These are phyloP conservation scores for Diplocarpon mali DNA, from an alignment of 2,329 filamentous ascomycete species.

Conservation along the genomic window DNA sequence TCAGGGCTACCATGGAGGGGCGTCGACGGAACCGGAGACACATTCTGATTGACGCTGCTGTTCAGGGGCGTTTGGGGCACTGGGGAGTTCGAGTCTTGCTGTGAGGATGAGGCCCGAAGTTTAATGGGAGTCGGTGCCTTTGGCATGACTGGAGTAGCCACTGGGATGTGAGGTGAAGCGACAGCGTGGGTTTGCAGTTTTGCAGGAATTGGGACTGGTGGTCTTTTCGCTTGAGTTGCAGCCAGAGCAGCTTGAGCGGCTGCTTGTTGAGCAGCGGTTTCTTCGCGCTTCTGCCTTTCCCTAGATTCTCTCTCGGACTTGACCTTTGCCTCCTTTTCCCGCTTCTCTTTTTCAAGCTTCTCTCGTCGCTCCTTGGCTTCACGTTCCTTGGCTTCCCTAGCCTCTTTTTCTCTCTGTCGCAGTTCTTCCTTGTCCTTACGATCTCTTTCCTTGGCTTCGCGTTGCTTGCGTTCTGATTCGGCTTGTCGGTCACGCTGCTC, in stretches of 20 bases:
- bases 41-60: slow-evolving; percentile 41
- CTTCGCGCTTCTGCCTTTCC: slow-evolving; percentile 38
- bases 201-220: slow-evolving; percentile 37
- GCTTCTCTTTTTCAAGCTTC: slow-evolving; percentile 46
- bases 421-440: slow-evolving; percentile 80
- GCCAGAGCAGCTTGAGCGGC: slow-evolving; percentile 26
- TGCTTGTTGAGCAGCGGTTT: slow-evolving; percentile 29
- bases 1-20: slow-evolving; percentile 56
- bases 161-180: slow-evolving; percentile 67
- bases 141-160: slow-evolving; percentile 70
- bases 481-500: slow-evolving; percentile 81
- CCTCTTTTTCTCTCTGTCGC: slow-evolving; percentile 67
- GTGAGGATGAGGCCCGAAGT: slow-evolving; percentile 58
- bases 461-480: slow-evolving; percentile 74
- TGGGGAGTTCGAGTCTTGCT: slow-evolving; percentile 61
- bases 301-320: slow-evolving; percentile 36
- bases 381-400: slow-evolving; percentile 52
- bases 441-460: slow-evolving; percentile 68
- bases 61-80: slow-evolving; percentile 60
- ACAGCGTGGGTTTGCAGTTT: slow-evolving; percentile 51
- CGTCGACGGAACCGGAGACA: slow-evolving; percentile 49
- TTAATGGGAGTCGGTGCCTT: slow-evolving; percentile 75
- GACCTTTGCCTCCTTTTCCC: slow-evolving; percentile 43
- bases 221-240: slow-evolving; percentile 34
- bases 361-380: slow-evolving; percentile 46